These are phyloP conservation scores for Nicotiana attenuata DNA, from an alignment of 257 asterid species.

Conservation along the genomic window DNA sequence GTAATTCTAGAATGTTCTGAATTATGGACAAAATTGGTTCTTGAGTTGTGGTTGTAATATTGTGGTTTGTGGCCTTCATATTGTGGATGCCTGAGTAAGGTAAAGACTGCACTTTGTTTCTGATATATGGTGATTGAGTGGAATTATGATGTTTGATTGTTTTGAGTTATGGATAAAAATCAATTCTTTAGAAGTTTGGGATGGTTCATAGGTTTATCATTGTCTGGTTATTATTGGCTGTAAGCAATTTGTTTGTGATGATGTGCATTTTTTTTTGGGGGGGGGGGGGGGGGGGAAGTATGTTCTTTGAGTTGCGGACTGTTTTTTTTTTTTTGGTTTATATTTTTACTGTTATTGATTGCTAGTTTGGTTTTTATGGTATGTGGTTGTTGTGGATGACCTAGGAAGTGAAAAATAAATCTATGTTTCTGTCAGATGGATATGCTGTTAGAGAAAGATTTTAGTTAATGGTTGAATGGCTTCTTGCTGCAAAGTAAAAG, in stretches of 20 bases:
- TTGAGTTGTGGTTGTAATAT: not conserved
- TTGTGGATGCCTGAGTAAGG: not conserved
- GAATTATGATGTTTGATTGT: not conserved
- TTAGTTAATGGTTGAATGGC: constrained; percentile 1
- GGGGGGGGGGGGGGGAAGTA: too few species aligned
- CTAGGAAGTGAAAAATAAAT: not conserved
- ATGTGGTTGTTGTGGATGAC: not conserved
- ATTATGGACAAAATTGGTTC: not conserved
- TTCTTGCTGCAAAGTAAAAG: not conserved
- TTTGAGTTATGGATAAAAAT: not conserved
- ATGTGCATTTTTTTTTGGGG: not conserved
- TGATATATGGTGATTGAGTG: not conserved
- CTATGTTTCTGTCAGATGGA: not conserved
- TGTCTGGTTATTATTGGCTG: not conserved
- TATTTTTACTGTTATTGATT: not conserved
- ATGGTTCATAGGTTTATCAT: not conserved
- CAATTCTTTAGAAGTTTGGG: not conserved
- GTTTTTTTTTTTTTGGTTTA: too few species aligned
- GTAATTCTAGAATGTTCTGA: not conserved
- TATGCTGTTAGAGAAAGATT: not conserved
- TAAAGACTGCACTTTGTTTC: not conserved
- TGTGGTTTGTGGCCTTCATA: not conserved
- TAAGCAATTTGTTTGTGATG: not conserved
- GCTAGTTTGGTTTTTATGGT: not conserved
- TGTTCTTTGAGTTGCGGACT: not conserved